Conservation (phyloP, 495 filamentous ascomycete species). For the Glonium stellatum region DNA sequence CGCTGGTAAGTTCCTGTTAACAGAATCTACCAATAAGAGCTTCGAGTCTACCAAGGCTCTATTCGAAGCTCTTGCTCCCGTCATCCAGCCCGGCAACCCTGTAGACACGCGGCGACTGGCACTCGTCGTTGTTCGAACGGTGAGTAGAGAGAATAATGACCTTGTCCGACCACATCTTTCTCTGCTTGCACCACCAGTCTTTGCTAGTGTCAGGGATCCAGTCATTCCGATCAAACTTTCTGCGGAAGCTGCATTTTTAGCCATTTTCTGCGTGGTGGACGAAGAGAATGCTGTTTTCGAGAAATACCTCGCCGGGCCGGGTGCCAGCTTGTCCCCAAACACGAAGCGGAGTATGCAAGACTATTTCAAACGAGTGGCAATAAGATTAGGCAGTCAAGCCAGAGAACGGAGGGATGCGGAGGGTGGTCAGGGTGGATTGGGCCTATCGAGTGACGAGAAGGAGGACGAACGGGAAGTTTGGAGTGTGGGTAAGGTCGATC, state of each 20-base stretch:
- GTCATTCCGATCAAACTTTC: slow-evolving; percentile 96
- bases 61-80: slow-evolving; percentile 64
- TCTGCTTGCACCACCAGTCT: slow-evolving; percentile 73
- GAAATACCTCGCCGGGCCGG: slow-evolving; percentile 67
- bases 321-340: slow-evolving; percentile 54
- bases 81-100: slow-evolving; percentile 68
- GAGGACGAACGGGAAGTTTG: slow-evolving; percentile 95
- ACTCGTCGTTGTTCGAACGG: slow-evolving; percentile 81
- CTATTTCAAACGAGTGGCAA: slow-evolving; percentile 89
- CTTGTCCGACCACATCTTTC: slow-evolving; percentile 70
- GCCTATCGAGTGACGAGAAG: slow-evolving; percentile 75
- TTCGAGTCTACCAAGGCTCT: slow-evolving; percentile 70
- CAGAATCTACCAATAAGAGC: slow-evolving; percentile 47
- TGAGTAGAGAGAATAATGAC: slow-evolving; percentile 68
- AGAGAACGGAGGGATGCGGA: slow-evolving; percentile 84
- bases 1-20: slow-evolving; percentile 88
- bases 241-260: slow-evolving; percentile 87
- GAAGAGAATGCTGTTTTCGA: slow-evolving; percentile 83
- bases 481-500: slow-evolving; percentile 87
- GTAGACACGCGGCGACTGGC: slow-evolving; percentile 78
- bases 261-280: slow-evolving; percentile 88
- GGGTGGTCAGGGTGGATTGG: slow-evolving; percentile 78
- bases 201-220: slow-evolving; percentile 81
- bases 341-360: slow-evolving; percentile 88
- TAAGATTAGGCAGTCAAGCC: slow-evolving; percentile 74